Evolutionary conservation across 208 protist genomes (phyloP), one percentile per base, ranked within the genome.

Genomic region (Acanthamoeba comandoni): DNA sequence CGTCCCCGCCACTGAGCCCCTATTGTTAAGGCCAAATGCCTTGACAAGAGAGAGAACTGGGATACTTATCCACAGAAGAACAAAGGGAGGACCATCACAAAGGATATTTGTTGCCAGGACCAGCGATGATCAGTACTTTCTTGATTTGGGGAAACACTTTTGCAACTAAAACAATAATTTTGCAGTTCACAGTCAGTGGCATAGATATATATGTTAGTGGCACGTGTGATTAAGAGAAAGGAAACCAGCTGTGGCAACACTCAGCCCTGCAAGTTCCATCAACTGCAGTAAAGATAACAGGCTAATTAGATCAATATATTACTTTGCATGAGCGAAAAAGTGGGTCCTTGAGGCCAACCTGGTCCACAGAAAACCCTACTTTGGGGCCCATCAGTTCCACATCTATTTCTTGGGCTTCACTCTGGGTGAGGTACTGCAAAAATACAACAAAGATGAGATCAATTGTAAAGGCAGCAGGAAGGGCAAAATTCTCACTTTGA

Each of bases 21-120:
- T 65, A 29, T 31, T 80, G 51, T 85, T 85, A 85, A 85, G 75
- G 75, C 58, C 11, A 1, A 9, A 11, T 80, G 9, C 26, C 24
- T 39, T 11, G 19, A 53, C 17, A 60, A 60, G 13, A n/a, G 55
- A 62, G 55, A n/a, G 55, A 62, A n/a, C 17, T 19, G 55, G 55
- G 55, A 62, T 15, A 62, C 17, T n/a, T n/a, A n/a, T n/a, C n/a
- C n/a, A n/a, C n/a, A n/a, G n/a, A n/a, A n/a, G n/a, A n/a, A 19
- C 22, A 49, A 52, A 17, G 31, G 70, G 31, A 80, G 22, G 22
- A 64, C n/a, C n/a, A n/a, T n/a, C n/a, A n/a, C n/a, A 64, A 29
- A 85, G 75, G 75, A 85, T 85, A 85, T 85, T 85, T 85, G 75
- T 85, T 85, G 75, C 75, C 75, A 39, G 75, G 75, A n/a, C 75